phyloP scores from a whole-genome alignment of 176 grass and related monocot species.

The Cymbopogon citratus region DNA sequence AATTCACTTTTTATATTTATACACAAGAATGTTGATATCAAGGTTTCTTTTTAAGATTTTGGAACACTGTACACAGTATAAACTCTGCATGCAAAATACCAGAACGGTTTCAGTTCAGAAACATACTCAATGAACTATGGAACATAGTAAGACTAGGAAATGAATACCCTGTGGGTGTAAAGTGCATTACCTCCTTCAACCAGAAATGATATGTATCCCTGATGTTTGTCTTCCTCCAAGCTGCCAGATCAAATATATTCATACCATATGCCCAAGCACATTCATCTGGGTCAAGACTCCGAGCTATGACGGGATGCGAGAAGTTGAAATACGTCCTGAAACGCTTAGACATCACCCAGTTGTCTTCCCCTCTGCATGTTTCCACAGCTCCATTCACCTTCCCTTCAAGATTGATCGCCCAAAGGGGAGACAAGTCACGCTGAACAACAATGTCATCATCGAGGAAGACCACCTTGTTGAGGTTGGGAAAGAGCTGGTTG shows the following conservation, averaged over 20 bases:
- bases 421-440: conserved; percentile 75
- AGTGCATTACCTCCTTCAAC: conserved; percentile 75
- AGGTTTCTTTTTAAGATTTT: background rate
- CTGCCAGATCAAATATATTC: conserved; percentile 81
- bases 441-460: conserved; percentile 91
- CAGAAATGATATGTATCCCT: conserved; percentile 90
- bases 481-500: conserved; percentile 76
- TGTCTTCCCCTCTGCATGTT: conserved; percentile 81
- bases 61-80: background rate
- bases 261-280: conserved; percentile 94
- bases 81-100: conserved; percentile 8
- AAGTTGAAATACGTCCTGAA: conserved; percentile 97
- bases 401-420: conserved; percentile 69
- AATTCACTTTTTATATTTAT: background rate
- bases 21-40: conserved; percentile 3
- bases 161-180: background rate
- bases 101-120: conserved; percentile 16
- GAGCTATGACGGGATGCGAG: conserved; percentile 70
- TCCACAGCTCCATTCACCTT: conserved; percentile 93
- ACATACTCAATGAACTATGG: background rate
- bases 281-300: conserved; percentile 79
- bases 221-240: conserved; percentile 85
- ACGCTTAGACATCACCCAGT: conserved; percentile 89
- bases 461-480: conserved; percentile 91
- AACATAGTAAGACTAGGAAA: background rate